Evolutionary conservation across 2,329 filamentous ascomycete species (phyloP), one percentile per base, ranked within the genome.

Genomic region (Colletotrichum navitas): DNA sequence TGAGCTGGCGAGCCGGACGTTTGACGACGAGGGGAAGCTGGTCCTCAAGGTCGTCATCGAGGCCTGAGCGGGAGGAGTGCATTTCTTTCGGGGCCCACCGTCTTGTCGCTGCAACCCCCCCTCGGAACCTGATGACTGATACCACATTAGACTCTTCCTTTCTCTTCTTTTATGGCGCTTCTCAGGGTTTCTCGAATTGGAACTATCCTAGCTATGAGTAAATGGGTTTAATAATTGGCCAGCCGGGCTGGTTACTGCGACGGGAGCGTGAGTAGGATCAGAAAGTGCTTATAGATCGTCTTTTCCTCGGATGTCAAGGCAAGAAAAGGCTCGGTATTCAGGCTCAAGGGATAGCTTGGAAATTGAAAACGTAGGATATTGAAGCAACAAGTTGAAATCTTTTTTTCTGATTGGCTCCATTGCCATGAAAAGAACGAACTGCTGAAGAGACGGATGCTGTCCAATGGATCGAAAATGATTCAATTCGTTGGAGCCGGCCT

Each of bases 1-100:
- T 77, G 89, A 92, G 76, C 86, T 94, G 78, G 92, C 92, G 2
- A 87, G 89, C 18, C 88, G 89, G 76, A 93, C 91, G 0, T 86
- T 87, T 47, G 92, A 94, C 76, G 88, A 89, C 41, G 83, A 90
- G 1, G 91, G 91, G 0, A 91, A 89, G 24, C 80, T 94, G 64
- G 91, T 94, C 21, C 81, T 94, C 73, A 94, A 94, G 83, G 91
- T 94, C 51, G 88, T 93, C 51, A 89, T 90, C 73, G 87, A 89
- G 77, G 83, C 84, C 62, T 89, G 80, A 79, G 36, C n/a, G 16
- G 29, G n/a, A 24, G 16, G 11, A 18, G 59, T 24, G 21, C n/a
- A 5, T 26, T 21, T 39, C 24, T 26, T 62, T 24, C n/a, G 14
- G 36, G 29, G 29, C 2, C 16, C n/a, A 18, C 47, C 24, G n/a